Evolutionary conservation across 805 yeast species (phyloP).

Genomic region (Sporopachydermia lactativora): DNA sequence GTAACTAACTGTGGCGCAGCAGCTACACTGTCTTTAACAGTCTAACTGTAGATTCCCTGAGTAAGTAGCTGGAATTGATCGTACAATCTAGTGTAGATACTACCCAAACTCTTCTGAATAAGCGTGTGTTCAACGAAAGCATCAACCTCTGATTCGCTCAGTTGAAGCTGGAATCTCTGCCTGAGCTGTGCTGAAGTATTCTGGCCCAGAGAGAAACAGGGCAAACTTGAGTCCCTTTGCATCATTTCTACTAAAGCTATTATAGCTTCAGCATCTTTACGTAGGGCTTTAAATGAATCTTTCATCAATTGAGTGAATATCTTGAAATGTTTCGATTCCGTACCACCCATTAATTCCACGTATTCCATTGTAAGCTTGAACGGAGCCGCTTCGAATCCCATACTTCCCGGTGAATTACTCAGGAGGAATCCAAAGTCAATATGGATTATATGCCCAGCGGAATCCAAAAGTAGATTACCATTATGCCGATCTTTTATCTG

Average conservation of each 20-base stretch:
- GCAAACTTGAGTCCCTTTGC: constrained; percentile 82
- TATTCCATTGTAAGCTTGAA: constrained; percentile 87
- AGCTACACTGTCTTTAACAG: too few species aligned
- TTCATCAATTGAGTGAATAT: constrained; percentile 52
- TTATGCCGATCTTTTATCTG: constrained; percentile 97
- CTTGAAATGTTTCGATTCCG: constrained; percentile 42
- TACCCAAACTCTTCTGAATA: constrained; percentile 72
- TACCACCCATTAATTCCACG: constrained; percentile 77
- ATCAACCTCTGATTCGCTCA: constrained; percentile 61
- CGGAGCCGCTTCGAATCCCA: constrained; percentile 96
- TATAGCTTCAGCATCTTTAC: constrained; percentile 61
- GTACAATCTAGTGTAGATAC: constrained; percentile 80
- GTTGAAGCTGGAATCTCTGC: constrained; percentile 70
- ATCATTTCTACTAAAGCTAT: constrained; percentile 80
- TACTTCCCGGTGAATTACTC: constrained; percentile 92
- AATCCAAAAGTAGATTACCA: constrained; percentile 95
- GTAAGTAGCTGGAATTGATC: constrained; percentile 92
- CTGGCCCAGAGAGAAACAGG: constrained; percentile 84
- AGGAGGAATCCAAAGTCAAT: constrained; percentile 91
- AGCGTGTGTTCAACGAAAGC: constrained; percentile 63
- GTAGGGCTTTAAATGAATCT: constrained; percentile 56
- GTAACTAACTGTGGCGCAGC: too few species aligned
- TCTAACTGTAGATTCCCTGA: constrained; percentile 87
- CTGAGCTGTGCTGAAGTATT: constrained; percentile 65
- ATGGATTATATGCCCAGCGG: constrained; percentile 86